phyloP scores from a whole-genome alignment of 257 asterid genomes.

The Solanum chiquidenum region DNA sequence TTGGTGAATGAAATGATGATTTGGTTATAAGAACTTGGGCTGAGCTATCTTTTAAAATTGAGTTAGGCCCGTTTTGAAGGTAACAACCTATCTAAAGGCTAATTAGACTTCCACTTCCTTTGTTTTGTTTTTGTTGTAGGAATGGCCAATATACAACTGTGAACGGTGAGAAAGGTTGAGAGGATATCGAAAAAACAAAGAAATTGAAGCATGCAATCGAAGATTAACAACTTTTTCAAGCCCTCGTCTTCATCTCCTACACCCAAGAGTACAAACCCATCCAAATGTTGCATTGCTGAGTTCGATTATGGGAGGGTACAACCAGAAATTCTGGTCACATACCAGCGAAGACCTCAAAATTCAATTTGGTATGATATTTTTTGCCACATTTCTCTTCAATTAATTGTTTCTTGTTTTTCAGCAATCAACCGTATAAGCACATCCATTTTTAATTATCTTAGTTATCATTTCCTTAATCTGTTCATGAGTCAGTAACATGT shows the following conservation, averaged over 20 bases:
- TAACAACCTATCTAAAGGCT: too few species aligned
- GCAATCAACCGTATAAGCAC: conserved; percentile 4
- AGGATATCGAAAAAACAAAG: not conserved
- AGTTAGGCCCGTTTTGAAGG: not conserved
- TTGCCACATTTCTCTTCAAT: not conserved
- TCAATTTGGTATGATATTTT: not conserved
- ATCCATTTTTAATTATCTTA: conserved; percentile 41
- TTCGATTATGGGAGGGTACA: not conserved
- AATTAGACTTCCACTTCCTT: too few species aligned
- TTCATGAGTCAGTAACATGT: conserved; percentile 60
- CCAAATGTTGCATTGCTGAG: not conserved
- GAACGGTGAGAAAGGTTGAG: not conserved
- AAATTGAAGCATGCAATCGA: conserved; percentile 35
- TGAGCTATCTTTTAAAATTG: not conserved
- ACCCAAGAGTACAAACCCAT: not conserved
- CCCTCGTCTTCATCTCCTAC: conserved; percentile 7
- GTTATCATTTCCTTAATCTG: conserved; percentile 71
- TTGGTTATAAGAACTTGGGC: not conserved
- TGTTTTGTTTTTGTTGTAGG: too few species aligned
- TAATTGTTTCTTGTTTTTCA: not conserved
- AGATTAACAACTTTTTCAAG: conserved; percentile 51
- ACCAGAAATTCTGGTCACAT: not conserved
- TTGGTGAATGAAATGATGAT: not conserved
- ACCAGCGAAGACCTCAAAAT: not conserved
- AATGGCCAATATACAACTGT: not conserved